These are phyloP conservation scores for Talaromyces sp. DNA, from an alignment of 2,329 filamentous ascomycete species.

Conservation along the genomic window DNA sequence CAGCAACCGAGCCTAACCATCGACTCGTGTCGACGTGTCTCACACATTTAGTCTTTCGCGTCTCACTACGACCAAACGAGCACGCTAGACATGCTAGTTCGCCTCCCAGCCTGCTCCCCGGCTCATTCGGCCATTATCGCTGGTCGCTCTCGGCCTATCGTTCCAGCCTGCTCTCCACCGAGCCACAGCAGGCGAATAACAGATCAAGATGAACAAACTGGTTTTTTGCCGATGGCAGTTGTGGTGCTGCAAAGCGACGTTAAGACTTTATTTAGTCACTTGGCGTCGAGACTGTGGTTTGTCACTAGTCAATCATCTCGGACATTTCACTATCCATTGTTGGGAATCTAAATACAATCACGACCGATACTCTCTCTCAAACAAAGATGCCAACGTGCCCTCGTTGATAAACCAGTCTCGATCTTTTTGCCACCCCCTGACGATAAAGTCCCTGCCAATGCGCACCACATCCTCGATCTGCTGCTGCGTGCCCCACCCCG, in stretches of 20 bases:
- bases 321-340: neutral
- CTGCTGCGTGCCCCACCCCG: conserved; percentile 3
- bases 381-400: neutral
- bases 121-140: neutral
- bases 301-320: no score
- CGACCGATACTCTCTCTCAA: neutral
- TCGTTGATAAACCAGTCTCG: conserved; percentile 6
- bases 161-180: no score
- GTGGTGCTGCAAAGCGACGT: no score
- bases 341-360: neutral
- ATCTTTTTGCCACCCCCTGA: conserved; percentile 6
- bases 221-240: no score
- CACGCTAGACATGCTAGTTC: no score
- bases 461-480: conserved; percentile 3
- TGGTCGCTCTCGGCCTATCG: neutral
- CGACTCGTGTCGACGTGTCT: no score
- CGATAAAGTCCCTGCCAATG: conserved; percentile 5
- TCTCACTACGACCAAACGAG: neutral
- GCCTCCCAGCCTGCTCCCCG: no score
- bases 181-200: no score
- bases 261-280: no score
- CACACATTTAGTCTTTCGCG: no score
- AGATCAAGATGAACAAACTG: no score
- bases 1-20: neutral
- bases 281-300: no score